phyloP scores from a whole-genome alignment of 352 stramenopile genomes.

The Globisporangium canariense region DNA sequence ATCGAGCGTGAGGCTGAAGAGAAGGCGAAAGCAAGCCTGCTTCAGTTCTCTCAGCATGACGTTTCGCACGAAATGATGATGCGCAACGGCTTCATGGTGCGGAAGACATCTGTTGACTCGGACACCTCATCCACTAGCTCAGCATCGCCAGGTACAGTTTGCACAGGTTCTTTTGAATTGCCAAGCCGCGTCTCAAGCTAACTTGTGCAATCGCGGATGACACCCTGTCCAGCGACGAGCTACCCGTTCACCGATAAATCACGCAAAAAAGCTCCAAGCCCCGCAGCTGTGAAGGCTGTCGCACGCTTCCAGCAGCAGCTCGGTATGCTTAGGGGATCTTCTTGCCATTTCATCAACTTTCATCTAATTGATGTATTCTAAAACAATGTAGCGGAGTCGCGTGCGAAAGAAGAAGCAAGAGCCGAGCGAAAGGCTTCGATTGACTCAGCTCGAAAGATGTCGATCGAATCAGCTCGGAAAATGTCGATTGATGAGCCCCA shows the following conservation, averaged over 20 bases:
- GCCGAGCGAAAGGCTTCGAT: conserved; percentile 31
- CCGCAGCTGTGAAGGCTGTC: conserved; percentile 41
- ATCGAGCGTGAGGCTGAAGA: conserved; percentile 50
- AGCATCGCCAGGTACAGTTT: conserved; percentile 15
- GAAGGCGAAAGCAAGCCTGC: conserved; percentile 48
- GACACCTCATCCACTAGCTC: conserved; percentile 12
- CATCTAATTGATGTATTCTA: background rate
- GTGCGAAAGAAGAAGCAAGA: conserved; percentile 27
- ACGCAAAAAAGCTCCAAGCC: conserved; percentile 38
- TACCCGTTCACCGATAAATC: conserved; percentile 66
- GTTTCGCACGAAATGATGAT: conserved; percentile 55
- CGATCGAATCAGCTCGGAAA: conserved; percentile 31
- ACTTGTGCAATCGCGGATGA: background rate
- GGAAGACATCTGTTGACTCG: conserved; percentile 25
- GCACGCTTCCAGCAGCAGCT: conserved; percentile 60
- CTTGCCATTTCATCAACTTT: background rate
- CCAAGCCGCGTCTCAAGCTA: background rate
- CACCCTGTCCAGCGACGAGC: conserved; percentile 29
- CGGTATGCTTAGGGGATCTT: conserved; percentile 20
- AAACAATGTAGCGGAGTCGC: conserved; percentile 25
- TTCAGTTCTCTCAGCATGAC: conserved; percentile 57
- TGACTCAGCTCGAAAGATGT: conserved; percentile 30
- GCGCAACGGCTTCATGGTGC: conserved; percentile 56
- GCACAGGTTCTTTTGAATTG: background rate
- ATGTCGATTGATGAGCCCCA: conserved; percentile 23